phyloP scores from a whole-genome alignment of 1,284 basidiomycete species.

The Erythrobasidium hasegawianum region DNA sequence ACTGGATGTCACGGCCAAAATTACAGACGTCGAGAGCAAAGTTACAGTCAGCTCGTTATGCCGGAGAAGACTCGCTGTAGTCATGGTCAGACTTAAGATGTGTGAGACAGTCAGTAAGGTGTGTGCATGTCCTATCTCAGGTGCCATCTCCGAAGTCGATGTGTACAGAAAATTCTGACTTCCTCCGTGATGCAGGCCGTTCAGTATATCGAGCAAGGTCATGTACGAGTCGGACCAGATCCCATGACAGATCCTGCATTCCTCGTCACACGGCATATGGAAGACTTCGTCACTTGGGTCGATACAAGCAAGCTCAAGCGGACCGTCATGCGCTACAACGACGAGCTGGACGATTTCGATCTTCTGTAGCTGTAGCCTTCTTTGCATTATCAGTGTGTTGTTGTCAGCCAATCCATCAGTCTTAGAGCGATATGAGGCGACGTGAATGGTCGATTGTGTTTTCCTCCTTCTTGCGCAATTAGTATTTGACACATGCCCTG shows the following conservation, averaged over 20 bases:
- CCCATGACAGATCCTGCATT: constrained; percentile 95
- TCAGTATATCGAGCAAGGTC: constrained; percentile 96
- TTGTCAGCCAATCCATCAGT: no score
- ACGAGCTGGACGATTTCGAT: constrained; percentile 83
- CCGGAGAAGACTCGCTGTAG: constrained; percentile 82
- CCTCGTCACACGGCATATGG: constrained; percentile 93
- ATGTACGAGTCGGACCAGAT: constrained; percentile 93
- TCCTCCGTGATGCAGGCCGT: constrained; percentile 63
- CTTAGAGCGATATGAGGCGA: no score
- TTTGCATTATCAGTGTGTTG: background rate
- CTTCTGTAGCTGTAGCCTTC: constrained; percentile 57
- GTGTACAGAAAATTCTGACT: constrained; percentile 11
- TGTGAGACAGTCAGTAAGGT: constrained; percentile 91
- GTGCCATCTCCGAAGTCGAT: background rate
- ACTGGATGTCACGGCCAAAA: constrained; percentile 72
- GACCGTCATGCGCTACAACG: constrained; percentile 93
- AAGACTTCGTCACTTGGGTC: constrained; percentile 99
- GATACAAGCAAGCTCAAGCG: constrained; percentile 96
- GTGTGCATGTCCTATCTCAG: constrained; percentile 50
- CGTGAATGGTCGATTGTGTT: no score
- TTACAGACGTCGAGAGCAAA: constrained; percentile 82
- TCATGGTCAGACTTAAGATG: constrained; percentile 92
- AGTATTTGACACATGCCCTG: background rate
- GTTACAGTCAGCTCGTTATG: constrained; percentile 92
- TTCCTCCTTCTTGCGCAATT: no score